These are phyloP conservation scores for Sordariomycetes sp. DNA, from an alignment of 2,329 filamentous ascomycete genomes.

Conservation along the genomic window DNA sequence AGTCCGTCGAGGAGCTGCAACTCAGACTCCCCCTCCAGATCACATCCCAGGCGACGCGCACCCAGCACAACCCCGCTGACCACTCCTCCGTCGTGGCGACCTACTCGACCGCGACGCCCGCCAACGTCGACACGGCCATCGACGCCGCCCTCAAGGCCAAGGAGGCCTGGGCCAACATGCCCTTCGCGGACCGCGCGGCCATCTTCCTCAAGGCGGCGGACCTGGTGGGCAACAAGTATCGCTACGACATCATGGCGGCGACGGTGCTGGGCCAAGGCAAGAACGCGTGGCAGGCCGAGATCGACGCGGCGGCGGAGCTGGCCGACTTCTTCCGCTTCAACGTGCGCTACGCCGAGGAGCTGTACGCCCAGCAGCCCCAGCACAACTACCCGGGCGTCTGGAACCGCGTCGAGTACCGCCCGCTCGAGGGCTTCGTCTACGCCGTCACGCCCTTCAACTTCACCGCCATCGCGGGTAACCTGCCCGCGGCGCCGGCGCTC, in stretches of 20 bases:
- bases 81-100: slow-evolving; percentile 66
- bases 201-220: slow-evolving; percentile 95
- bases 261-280: slow-evolving; percentile 97
- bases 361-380: slow-evolving; percentile 75
- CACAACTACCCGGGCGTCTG: slow-evolving; percentile 77
- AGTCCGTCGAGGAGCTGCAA: not conserved
- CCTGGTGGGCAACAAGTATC: slow-evolving; percentile 79
- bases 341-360: slow-evolving; percentile 82
- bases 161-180: slow-evolving; percentile 69
- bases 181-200: slow-evolving; percentile 82
- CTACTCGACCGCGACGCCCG: slow-evolving; percentile 68
- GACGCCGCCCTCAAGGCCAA: slow-evolving; percentile 77
- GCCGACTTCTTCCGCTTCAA: slow-evolving; percentile 91
- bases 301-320: slow-evolving; percentile 85
- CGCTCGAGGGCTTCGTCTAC: slow-evolving; percentile 91
- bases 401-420: slow-evolving; percentile 83
- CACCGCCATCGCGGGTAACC: slow-evolving; percentile 83
- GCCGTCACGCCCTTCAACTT: slow-evolving; percentile 95
- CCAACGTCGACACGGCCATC: slow-evolving; percentile 70
- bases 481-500: slow-evolving; percentile 69
- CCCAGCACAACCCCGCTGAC: slow-evolving; percentile 72
- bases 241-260: slow-evolving; percentile 91
- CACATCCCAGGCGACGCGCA: slow-evolving; percentile 50
- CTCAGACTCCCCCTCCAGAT: slow-evolving; percentile 30
- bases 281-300: slow-evolving; percentile 99